Evolutionary conservation across 2,329 filamentous ascomycete genomes (phyloP), one percentile per base, ranked within the genome.

Genomic region (Coniochaeta prunicola): DNA sequence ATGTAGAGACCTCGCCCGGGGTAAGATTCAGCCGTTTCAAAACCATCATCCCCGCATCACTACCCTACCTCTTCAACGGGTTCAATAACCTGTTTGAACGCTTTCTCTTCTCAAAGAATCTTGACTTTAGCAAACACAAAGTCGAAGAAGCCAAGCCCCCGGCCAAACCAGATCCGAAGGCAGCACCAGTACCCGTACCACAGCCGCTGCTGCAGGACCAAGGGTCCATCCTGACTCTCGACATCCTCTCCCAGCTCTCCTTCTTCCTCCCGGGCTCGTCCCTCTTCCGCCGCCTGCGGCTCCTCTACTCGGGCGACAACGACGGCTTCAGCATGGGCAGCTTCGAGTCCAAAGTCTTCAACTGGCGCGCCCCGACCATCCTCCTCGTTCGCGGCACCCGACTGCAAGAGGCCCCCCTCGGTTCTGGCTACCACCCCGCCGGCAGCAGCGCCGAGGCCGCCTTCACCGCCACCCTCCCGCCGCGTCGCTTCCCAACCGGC

Each of bases 241-340:
- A 83, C 62, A 70, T 83, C 0, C 71, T 91, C 1, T 87, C 82
- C 2, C 89, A 92, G 66, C 74, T 92, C 3, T 90, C 89, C 0
- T 87, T 91, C 66, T 91, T 91, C 67, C 77, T 92, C 30, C 83
- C 83, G 1, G 84, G 85, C 7, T 76, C 77, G 4, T 79, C 81
- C 1, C 77, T 92, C 5, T 91, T 91, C 68, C 77, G 84, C 12
- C 78, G 83, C 3, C 75, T 91, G 2, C 82, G 87, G 1, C 78
- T 85, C 1, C 76, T 92, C 0, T 92, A 91, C 68, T 87, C 85
- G 1, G 89, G 88, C 5, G 85, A 82, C 53, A 81, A 84, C 28
- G 84, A 87, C 13, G 89, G 89, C 5, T 92, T 91, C 71, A 90
- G 87, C 21, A 88, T 91, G 83, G 87, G 88, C 24, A 87, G 85